A percentile compares a stretch with the other conserved stretches of the same genome.
Conservation (phyloP, 1,284 basidiomycete species). For the Mycosarcoma mackinlayi region DNA sequence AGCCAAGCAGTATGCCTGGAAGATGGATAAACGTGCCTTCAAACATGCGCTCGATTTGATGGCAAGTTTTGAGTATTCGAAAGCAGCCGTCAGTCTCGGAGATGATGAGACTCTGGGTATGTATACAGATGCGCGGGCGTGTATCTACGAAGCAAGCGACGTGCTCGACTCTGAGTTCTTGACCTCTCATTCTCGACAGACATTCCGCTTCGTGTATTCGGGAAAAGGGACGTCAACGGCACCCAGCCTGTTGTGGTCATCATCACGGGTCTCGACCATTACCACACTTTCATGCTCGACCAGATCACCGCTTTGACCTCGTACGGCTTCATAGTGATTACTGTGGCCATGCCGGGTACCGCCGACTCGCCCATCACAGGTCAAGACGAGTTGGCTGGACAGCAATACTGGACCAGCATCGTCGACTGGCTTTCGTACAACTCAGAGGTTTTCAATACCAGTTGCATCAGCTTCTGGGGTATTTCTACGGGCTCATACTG, state of each 20-base stretch:
- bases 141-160: neutral
- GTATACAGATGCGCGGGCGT: neutral
- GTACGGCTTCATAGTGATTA: conserved; percentile 18
- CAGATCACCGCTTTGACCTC: conserved; percentile 17
- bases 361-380: conserved; percentile 47
- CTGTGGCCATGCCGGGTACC: conserved; percentile 41
- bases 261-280: conserved; percentile 48
- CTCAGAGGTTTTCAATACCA: conserved; percentile 9
- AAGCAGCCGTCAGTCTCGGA: conserved; percentile 3
- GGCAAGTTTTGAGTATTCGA: conserved; percentile 8
- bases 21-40: conserved; percentile 30
- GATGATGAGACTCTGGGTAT: conserved; percentile 4
- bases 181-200: neutral
- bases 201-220: conserved; percentile 31
- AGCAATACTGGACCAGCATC: conserved; percentile 32
- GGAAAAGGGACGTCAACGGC: conserved; percentile 6
- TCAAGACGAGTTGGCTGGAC: conserved; percentile 6
- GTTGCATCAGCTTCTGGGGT: conserved; percentile 43
- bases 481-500: conserved; percentile 45
- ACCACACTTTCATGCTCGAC: conserved; percentile 32
- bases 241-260: conserved; percentile 36
- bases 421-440: conserved; percentile 41
- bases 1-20: conserved; percentile 34
- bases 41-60: conserved; percentile 14
- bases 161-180: neutral